phyloP scores from a whole-genome alignment of 257 asterid genomes.

The Solanum clarkiae region DNA sequence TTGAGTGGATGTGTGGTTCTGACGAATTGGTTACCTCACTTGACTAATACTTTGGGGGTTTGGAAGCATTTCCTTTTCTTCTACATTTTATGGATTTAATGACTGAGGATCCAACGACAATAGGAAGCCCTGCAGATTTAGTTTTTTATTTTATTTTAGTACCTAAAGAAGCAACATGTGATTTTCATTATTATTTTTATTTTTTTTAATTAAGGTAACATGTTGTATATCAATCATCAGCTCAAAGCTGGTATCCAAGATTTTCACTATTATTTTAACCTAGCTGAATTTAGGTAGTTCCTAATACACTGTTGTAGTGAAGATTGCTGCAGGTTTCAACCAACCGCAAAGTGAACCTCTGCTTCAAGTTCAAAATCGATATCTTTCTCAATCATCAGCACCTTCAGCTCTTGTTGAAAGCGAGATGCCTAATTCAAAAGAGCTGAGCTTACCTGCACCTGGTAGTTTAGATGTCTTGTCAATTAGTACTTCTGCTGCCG shows the following conservation, averaged over 20 bases:
- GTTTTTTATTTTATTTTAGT: not conserved
- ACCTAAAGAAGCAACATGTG: not conserved
- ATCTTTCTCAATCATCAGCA: slow-evolving; percentile 29
- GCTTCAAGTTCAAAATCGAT: slow-evolving; percentile 37
- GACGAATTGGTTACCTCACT: not conserved
- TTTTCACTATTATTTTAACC: not conserved
- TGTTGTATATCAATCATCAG: no score
- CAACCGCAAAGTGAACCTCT: slow-evolving; percentile 23
- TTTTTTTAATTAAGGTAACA: no score
- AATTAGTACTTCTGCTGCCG: slow-evolving; percentile 15
- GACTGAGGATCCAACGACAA: not conserved
- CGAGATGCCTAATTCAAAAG: slow-evolving; percentile 10
- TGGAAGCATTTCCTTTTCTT: not conserved
- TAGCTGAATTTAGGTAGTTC: not conserved
- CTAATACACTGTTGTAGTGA: slow-evolving; percentile 17
- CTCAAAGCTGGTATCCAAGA: no score
- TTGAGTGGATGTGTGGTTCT: not conserved
- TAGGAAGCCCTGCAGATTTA: not conserved
- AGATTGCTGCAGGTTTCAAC: slow-evolving; percentile 49
- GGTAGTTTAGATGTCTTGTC: slow-evolving; percentile 23
- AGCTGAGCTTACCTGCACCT: slow-evolving; percentile 16
- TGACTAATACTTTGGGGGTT: not conserved
- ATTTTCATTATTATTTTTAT: not conserved
- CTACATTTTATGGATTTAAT: not conserved
- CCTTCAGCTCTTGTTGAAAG: slow-evolving; percentile 27